Evolutionary conservation across 1,139 yeast genomes (phyloP).

Genomic region (Saccharomyces hybrid): DNA sequence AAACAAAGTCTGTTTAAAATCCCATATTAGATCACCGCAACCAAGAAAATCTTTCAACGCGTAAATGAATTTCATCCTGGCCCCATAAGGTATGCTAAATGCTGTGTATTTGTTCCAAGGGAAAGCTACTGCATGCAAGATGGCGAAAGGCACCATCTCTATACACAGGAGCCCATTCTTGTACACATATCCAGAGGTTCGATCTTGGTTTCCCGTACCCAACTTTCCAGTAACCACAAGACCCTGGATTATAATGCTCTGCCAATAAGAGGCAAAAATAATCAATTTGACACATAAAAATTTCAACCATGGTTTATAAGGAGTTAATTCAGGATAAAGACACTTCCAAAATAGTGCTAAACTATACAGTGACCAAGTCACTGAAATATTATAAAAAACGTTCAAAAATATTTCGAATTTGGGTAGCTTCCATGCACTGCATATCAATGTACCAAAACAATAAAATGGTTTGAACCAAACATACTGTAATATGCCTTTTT

Average conservation of each 20-base stretch:
- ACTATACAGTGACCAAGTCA: slow-evolving; percentile 73
- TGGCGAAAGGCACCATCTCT: slow-evolving; percentile 79
- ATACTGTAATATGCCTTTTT: slow-evolving; percentile 84
- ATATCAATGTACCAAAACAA: slow-evolving; percentile 48
- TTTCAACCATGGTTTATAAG: slow-evolving; percentile 85
- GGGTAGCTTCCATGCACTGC: slow-evolving; percentile 40
- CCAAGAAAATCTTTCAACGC: slow-evolving; percentile 79
- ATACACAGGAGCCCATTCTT: slow-evolving; percentile 78
- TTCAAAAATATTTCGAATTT: slow-evolving; percentile 35
- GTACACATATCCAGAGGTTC: slow-evolving; percentile 41
- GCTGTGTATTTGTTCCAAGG: slow-evolving; percentile 66
- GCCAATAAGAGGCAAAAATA: slow-evolving; percentile 97
- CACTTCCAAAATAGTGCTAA: slow-evolving; percentile 92
- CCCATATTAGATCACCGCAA: slow-evolving; percentile 63
- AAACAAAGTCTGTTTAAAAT: slow-evolving; percentile 64
- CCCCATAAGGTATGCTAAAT: slow-evolving; percentile 54
- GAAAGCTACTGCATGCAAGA: slow-evolving; percentile 84
- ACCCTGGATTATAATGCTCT: slow-evolving; percentile 64
- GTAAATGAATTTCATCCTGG: slow-evolving; percentile 49
- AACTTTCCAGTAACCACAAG: slow-evolving; percentile 51
- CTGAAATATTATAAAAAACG: slow-evolving; percentile 68
- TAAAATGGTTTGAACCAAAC: slow-evolving; percentile 90
- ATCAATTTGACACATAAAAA: slow-evolving; percentile 87
- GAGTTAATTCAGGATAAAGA: slow-evolving; percentile 63
- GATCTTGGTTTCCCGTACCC: slow-evolving; percentile 10